Percentiles rank a stretch among this genome's conserved stretches.
Evolutionary conservation across 176 grass and related monocot genomes (phyloP).

Genomic region (Poa pratensis): DNA sequence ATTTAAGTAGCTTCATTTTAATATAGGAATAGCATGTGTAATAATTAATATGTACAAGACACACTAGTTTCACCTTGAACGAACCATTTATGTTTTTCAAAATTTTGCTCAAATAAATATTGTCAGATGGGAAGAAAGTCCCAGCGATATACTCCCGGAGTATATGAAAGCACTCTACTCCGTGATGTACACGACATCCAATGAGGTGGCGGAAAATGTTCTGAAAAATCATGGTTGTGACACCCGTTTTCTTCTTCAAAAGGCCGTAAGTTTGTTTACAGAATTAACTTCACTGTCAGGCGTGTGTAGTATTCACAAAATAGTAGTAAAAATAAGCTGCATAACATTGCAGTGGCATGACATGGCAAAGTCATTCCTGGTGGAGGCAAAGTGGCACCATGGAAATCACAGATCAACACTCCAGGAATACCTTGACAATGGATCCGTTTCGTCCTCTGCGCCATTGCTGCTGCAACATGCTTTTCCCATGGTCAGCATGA

Average conservation of each 20-base stretch:
- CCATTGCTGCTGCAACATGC: slow-evolving; percentile 36
- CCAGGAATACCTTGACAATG: slow-evolving; percentile 45
- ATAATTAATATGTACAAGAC: no score
- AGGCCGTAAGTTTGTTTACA: slow-evolving; percentile 23
- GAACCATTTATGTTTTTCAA: no score
- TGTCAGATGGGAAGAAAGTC: slow-evolving; percentile 45
- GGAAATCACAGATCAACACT: slow-evolving; percentile 32
- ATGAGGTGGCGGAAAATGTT: slow-evolving; percentile 37
- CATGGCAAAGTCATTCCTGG: slow-evolving; percentile 38
- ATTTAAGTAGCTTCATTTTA: no score
- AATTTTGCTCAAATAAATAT: no score
- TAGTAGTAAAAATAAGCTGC: neutral
- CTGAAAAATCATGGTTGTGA: slow-evolving; percentile 20
- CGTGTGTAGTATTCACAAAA: neutral
- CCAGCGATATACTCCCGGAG: slow-evolving; percentile 39
- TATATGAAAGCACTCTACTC: slow-evolving; percentile 52
- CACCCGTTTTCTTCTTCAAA: slow-evolving; percentile 23
- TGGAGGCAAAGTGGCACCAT: slow-evolving; percentile 55
- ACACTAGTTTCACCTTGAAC: no score
- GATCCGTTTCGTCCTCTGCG: slow-evolving; percentile 35
- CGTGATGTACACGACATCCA: slow-evolving; percentile 31
- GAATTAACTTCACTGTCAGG: neutral
- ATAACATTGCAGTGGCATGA: slow-evolving; percentile 45
- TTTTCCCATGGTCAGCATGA: neutral
- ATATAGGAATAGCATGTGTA: no score